Percentiles rank a stretch among this genome's conserved stretches.
These are phyloP conservation scores for Daedaleopsis sinensis DNA, from an alignment of 768 basidiomycete genomes.

Conservation along the genomic window DNA sequence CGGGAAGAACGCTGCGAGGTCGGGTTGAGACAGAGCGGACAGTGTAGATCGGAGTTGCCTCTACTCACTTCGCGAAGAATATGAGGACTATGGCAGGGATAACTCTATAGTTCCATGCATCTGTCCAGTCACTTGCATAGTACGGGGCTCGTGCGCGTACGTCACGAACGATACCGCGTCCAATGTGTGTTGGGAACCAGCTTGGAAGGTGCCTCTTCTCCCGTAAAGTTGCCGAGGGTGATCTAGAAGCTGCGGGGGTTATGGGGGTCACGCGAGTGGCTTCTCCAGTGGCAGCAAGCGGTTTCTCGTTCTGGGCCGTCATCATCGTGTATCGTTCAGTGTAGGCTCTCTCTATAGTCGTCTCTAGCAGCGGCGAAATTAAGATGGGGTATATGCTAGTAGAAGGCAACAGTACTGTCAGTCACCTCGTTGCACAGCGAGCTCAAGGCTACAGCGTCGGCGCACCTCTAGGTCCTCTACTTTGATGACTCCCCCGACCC, in stretches of 20 bases:
- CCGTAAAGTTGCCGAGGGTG: slow-evolving; percentile 13
- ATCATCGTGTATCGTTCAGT: not conserved
- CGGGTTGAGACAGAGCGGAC: not conserved
- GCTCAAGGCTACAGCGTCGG: no score
- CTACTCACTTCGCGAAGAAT: slow-evolving; percentile 78
- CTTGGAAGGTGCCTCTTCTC: not conserved
- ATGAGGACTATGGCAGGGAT: slow-evolving; percentile 85
- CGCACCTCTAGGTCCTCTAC: not conserved
- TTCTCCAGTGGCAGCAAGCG: not conserved
- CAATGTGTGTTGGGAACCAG: slow-evolving; percentile 27
- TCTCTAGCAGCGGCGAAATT: not conserved
- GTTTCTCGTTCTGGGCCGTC: not conserved
- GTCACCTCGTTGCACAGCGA: not conserved
- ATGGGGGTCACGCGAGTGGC: not conserved
- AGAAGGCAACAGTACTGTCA: not conserved
- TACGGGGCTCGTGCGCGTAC: slow-evolving; percentile 72
- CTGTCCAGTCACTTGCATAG: slow-evolving; percentile 87
- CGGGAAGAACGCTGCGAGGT: slow-evolving; percentile 71
- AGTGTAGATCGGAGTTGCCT: not conserved
- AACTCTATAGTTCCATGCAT: slow-evolving; percentile 92
- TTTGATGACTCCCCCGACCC: no score
- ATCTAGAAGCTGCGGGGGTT: slow-evolving; percentile 3
- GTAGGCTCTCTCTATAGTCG: not conserved
- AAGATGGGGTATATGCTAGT: not conserved
- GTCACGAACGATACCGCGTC: slow-evolving; percentile 71